phyloP scores from a whole-genome alignment of 2,329 filamentous ascomycete genomes.

The Arthrinium puccinioides region DNA sequence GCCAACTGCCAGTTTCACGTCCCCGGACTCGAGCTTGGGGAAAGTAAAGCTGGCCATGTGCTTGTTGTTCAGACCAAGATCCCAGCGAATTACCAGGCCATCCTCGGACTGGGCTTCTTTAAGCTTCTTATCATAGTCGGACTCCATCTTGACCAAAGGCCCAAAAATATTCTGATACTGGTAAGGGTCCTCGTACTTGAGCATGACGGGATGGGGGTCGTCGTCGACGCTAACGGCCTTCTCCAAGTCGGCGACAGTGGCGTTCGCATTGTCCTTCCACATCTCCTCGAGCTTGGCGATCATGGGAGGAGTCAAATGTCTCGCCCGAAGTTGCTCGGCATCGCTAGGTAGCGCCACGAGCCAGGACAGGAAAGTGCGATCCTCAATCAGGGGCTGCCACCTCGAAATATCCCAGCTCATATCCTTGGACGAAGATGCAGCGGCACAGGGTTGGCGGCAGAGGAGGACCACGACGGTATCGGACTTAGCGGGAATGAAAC shows the following conservation, averaged over 20 bases:
- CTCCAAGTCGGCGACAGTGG: conserved; percentile 85
- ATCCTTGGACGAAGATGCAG: conserved; percentile 92
- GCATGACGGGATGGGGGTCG: conserved; percentile 83
- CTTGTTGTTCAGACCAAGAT: conserved; percentile 94
- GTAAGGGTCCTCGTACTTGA: conserved; percentile 94
- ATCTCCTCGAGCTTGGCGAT: conserved; percentile 95
- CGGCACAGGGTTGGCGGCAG: conserved; percentile 92
- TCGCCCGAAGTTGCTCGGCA: conserved; percentile 89
- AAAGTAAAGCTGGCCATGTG: conserved; percentile 92
- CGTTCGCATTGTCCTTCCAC: conserved; percentile 92
- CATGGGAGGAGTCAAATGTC: conserved; percentile 87
- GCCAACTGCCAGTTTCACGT: conserved; percentile 95
- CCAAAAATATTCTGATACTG: conserved; percentile 99
- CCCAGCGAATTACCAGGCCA: conserved; percentile 89
- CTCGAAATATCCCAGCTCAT: conserved; percentile 99
- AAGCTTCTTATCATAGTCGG: conserved; percentile 96
- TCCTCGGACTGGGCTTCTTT: conserved; percentile 98
- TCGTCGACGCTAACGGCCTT: conserved; percentile 90
- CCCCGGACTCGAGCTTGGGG: conserved; percentile 93
- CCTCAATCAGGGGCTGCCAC: conserved; percentile 96
- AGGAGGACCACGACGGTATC: conserved; percentile 96
- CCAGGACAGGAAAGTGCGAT: conserved; percentile 91
- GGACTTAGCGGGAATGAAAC: conserved; percentile 97
- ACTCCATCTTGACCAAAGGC: conserved; percentile 96
- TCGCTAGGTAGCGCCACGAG: conserved; percentile 85